phyloP scores from a whole-genome alignment of 805 yeast genomes.

The Nakazawaea wickerhamii region DNA sequence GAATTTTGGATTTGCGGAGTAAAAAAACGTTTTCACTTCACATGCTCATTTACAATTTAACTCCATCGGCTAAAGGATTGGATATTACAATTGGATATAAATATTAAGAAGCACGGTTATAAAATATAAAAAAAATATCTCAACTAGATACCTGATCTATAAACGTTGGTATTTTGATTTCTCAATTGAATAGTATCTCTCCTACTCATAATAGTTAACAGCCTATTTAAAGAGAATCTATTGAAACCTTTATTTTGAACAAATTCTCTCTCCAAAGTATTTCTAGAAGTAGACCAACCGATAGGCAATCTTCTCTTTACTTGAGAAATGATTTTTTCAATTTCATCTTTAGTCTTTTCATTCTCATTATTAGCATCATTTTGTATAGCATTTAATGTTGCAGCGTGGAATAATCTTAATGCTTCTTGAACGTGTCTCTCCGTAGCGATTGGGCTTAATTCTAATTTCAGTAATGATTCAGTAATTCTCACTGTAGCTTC shows the following conservation, averaged over 20 bases:
- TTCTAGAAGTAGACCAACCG: constrained; percentile 92
- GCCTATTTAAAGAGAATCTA: constrained; percentile 73
- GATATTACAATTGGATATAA: too few species aligned
- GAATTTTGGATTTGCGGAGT: neutral
- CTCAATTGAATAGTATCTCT: constrained; percentile 85
- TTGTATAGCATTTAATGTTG: constrained; percentile 85
- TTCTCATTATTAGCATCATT: constrained; percentile 48
- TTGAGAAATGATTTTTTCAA: constrained; percentile 75
- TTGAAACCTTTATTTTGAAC: constrained; percentile 44
- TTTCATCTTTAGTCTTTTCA: constrained; percentile 58
- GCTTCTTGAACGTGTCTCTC: constrained; percentile 95
- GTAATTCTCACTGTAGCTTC: constrained; percentile 96
- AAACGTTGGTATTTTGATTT: constrained; percentile 78
- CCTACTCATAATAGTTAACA: constrained; percentile 74
- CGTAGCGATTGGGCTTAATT: constrained; percentile 75
- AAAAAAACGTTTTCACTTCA: neutral
- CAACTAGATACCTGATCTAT: constrained; percentile 60
- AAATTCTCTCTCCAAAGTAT: constrained; percentile 78
- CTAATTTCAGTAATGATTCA: constrained; percentile 86
- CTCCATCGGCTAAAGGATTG: too few species aligned
- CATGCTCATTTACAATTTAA: neutral
- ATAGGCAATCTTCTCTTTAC: constrained; percentile 87
- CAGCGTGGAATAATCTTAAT: constrained; percentile 87
- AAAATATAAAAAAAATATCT: neutral
- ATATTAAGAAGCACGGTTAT: neutral